Evolutionary conservation across 805 yeast species (phyloP).

Genomic region (Vanderwaltozyma tropicalis): DNA sequence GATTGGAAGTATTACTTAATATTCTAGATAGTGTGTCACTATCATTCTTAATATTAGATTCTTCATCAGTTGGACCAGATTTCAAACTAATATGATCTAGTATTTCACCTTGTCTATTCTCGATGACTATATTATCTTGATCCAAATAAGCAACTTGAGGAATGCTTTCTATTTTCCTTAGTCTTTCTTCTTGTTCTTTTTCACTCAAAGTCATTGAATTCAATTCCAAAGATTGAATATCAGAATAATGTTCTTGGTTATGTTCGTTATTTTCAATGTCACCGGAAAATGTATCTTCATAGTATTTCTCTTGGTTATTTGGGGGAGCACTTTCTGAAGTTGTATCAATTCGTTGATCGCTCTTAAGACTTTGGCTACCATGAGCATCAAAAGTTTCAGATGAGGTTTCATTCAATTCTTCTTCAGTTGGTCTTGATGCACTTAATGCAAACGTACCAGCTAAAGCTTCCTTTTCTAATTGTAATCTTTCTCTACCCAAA

Average conservation of each 20-base stretch:
- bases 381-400: background rate
- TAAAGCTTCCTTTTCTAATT: conserved; percentile 34
- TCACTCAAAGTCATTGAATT: background rate
- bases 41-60: conserved; percentile 5
- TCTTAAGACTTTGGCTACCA: background rate
- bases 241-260: background rate
- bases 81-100: conserved; percentile 42
- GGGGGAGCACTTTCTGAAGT: background rate
- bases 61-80: conserved; percentile 18
- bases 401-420: background rate
- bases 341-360: background rate
- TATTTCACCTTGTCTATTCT: conserved; percentile 77
- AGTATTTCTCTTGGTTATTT: conserved; percentile 2
- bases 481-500: conserved; percentile 29
- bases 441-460: conserved; percentile 36
- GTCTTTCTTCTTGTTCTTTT: conserved; percentile 13
- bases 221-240: background rate
- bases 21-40: conserved; percentile 5
- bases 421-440: conserved; percentile 8
- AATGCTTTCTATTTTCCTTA: conserved; percentile 21
- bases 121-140: conserved; percentile 61
- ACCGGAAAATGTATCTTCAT: background rate
- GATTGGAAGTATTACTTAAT: conserved; percentile 16
- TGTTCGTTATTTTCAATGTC: background rate
- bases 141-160: conserved; percentile 48